Evolutionary conservation across 768 basidiomycete species (phyloP).

Genomic region (Serendipita sp.): DNA sequence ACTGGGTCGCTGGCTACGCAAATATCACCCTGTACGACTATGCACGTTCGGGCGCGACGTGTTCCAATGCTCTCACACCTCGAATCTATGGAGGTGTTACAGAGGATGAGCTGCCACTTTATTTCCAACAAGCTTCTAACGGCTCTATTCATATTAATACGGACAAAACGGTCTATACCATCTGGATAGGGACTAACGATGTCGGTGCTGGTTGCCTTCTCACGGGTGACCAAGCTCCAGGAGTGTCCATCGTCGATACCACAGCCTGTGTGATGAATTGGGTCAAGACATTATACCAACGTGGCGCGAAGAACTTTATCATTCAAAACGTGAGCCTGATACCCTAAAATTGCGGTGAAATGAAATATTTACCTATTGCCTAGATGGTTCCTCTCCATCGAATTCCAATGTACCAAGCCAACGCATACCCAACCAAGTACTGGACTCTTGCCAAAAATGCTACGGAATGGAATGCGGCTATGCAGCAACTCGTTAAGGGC

Average conservation of each 20-base stretch:
- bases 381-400: constrained; percentile 44
- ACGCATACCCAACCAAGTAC: constrained; percentile 32
- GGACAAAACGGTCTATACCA: constrained; percentile 39
- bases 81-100: constrained; percentile 35
- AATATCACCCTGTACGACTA: constrained; percentile 22
- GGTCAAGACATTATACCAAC: constrained; percentile 37
- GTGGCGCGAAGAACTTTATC: constrained; percentile 48
- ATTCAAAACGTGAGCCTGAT: constrained; percentile 32
- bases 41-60: constrained; percentile 46
- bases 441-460: constrained; percentile 36
- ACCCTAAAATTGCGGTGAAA: background rate
- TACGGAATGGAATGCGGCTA: constrained; percentile 40
- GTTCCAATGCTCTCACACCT: constrained; percentile 29
- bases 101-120: constrained; percentile 37
- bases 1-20: background rate
- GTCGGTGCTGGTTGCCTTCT: constrained; percentile 35
- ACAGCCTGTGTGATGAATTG: constrained; percentile 44
- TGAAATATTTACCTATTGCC: background rate
- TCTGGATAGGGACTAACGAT: constrained; percentile 50
- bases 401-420: constrained; percentile 26
- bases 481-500: constrained; percentile 33
- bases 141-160: constrained; percentile 20
- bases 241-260: constrained; percentile 42
- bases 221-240: constrained; percentile 29
- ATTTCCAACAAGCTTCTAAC: constrained; percentile 19